phyloP scores from a whole-genome alignment of 805 yeast species.

The Jamesozyma rosinii region DNA sequence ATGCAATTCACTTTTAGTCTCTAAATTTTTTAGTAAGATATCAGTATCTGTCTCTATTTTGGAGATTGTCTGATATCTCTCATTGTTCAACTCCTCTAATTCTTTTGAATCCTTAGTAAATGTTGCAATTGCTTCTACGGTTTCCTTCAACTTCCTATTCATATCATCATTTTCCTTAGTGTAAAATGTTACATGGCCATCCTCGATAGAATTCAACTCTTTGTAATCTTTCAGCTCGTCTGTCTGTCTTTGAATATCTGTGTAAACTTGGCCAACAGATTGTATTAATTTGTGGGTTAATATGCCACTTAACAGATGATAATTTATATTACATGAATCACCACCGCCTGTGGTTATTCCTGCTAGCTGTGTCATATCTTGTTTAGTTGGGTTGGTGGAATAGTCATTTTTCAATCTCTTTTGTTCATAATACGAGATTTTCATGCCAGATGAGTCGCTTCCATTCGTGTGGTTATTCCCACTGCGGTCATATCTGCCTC shows the following conservation, averaged over 20 bases:
- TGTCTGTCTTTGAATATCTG: conserved; percentile 35
- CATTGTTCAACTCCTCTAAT: conserved; percentile 25
- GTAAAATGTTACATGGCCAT: conserved; percentile 37
- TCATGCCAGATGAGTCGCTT: not conserved
- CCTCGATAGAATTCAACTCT: conserved; percentile 33
- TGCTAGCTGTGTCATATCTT: conserved; percentile 38
- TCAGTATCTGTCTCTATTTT: conserved; percentile 26
- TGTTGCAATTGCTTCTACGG: conserved; percentile 16
- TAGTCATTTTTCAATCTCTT: conserved; percentile 61
- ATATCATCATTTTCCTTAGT: conserved; percentile 39
- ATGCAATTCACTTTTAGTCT: conserved; percentile 7
- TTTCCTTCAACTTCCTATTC: conserved; percentile 37
- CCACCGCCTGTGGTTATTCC: conserved; percentile 41
- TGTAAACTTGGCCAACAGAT: conserved; percentile 42
- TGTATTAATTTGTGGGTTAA: conserved; percentile 58
- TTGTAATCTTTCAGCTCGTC: conserved; percentile 42
- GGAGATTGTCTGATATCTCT: conserved; percentile 19
- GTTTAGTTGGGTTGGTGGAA: conserved; percentile 57
- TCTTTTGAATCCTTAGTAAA: conserved; percentile 27
- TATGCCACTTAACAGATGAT: conserved; percentile 31
- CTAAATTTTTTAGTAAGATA: conserved; percentile 15
- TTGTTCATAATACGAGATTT: conserved; percentile 41
- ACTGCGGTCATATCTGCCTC: conserved; percentile 12
- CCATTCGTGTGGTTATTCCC: conserved; percentile 7
- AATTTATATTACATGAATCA: conserved; percentile 29